Conservation (phyloP, 2,329 filamentous ascomycete species). For the Stachybotrys chlorohalonatus region DNA sequence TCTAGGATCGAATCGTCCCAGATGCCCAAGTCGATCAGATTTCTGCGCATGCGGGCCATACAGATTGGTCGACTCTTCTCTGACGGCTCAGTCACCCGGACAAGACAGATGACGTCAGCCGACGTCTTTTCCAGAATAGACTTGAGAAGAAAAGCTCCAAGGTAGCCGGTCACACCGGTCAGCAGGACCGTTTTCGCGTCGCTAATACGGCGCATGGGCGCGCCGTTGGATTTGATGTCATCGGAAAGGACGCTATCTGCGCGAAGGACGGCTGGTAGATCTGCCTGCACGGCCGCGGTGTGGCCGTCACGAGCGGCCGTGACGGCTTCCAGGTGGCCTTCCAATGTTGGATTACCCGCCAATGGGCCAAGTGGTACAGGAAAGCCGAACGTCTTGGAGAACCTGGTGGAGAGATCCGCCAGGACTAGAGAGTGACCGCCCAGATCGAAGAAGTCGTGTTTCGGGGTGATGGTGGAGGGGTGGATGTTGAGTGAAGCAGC, state of each 20-base stretch:
- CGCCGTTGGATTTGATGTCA: conserved; percentile 52
- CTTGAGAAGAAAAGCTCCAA: conserved; percentile 66
- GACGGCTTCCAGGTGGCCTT: conserved; percentile 65
- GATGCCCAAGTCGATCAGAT: conserved; percentile 67
- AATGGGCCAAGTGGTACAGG: conserved; percentile 62
- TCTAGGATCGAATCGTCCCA: conserved; percentile 73
- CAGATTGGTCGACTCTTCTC: conserved; percentile 56
- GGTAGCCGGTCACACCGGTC: conserved; percentile 67
- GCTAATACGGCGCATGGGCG: conserved; percentile 48
- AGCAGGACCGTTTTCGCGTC: conserved; percentile 61
- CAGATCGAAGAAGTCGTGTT: conserved; percentile 74
- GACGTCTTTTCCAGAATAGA: conserved; percentile 59
- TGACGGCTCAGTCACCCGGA: conserved; percentile 61
- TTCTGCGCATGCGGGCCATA: conserved; percentile 64
- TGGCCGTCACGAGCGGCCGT: conserved; percentile 62
- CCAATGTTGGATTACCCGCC: conserved; percentile 61
- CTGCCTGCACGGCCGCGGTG: conserved; percentile 65
- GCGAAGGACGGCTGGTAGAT: conserved; percentile 60
- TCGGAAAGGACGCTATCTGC: conserved; percentile 59
- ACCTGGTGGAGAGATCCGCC: conserved; percentile 64
- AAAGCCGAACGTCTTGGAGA: conserved; percentile 64
- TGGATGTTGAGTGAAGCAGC: conserved; percentile 60
- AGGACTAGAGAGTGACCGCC: conserved; percentile 71
- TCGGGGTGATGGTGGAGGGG: conserved; percentile 50
- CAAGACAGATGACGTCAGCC: conserved; percentile 62